phyloP scores from a whole-genome alignment of 75 land plant species.

The Larix kaempferi region DNA sequence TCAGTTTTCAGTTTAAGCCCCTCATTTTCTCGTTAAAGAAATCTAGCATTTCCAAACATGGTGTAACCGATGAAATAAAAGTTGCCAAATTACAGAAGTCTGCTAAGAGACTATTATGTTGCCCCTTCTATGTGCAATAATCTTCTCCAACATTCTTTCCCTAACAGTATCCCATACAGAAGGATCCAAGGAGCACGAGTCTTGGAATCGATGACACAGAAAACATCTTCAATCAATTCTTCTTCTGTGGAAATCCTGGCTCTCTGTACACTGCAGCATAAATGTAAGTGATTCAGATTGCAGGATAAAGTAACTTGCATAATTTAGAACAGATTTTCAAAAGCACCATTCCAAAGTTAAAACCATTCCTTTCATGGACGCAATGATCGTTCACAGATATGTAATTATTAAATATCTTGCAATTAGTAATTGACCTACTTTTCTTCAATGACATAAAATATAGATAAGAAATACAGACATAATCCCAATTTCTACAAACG shows the following conservation, averaged over 20 bases:
- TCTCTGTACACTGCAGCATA: constrained; percentile 27
- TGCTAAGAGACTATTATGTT: neutral
- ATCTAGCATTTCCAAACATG: neutral
- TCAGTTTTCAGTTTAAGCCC: neutral
- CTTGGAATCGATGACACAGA: constrained; percentile 26
- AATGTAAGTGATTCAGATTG: neutral
- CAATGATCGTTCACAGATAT: neutral
- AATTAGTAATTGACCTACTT: neutral
- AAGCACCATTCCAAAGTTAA: constrained; percentile 1
- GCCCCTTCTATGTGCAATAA: constrained; percentile 3
- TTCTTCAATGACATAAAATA: neutral
- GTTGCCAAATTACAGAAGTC: neutral
- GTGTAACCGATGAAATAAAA: neutral
- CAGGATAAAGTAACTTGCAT: neutral
- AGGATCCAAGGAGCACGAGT: constrained; percentile 18
- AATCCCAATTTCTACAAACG: constrained; percentile 27
- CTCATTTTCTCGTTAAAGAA: neutral
- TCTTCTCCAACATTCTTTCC: constrained; percentile 16
- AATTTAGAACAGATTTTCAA: neutral
- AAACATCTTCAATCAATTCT: constrained; percentile 30
- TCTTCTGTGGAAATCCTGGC: constrained; percentile 39
- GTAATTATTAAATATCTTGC: neutral
- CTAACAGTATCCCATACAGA: constrained; percentile 21
- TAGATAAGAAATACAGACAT: constrained; percentile 19
- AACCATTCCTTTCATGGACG: neutral